Evolutionary conservation across 2,329 filamentous ascomycete genomes (phyloP).

Genomic region (Talaromyces albobiverticillius): DNA sequence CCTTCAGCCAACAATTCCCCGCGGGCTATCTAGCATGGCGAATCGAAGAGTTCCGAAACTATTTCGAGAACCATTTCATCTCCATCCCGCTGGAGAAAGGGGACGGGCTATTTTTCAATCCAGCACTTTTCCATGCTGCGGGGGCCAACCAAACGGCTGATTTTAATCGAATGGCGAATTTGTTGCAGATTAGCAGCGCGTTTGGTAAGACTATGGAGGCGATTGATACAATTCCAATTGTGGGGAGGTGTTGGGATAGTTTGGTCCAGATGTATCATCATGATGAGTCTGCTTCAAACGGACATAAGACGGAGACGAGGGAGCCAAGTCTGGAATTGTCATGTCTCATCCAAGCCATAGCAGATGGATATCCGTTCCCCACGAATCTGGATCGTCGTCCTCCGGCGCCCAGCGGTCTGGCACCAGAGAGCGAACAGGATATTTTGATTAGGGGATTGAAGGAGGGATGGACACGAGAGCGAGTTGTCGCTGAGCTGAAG

Average conservation of each 20-base stretch:
- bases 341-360: constrained; percentile 49
- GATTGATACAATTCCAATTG: constrained; percentile 52
- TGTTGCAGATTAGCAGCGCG: constrained; percentile 60
- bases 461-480: constrained; percentile 37
- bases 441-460: constrained; percentile 46
- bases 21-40: constrained; percentile 60
- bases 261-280: constrained; percentile 52
- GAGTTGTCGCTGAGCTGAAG: constrained; percentile 42
- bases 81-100: constrained; percentile 53
- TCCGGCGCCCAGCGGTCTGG: constrained; percentile 57
- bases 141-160: constrained; percentile 52
- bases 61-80: constrained; percentile 54
- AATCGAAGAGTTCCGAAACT: constrained; percentile 50
- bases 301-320: no score
- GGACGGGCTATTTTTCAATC: constrained; percentile 64
- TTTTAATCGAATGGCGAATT: constrained; percentile 57
- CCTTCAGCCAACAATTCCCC: constrained; percentile 58
- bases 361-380: constrained; percentile 61
- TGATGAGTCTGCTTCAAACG: constrained; percentile 13
- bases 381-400: constrained; percentile 59
- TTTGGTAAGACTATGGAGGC: constrained; percentile 65
- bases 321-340: constrained; percentile 40
- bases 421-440: constrained; percentile 59
- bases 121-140: constrained; percentile 62
- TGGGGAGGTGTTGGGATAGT: constrained; percentile 52